phyloP scores from a whole-genome alignment of 768 basidiomycete species.

The Termitomyces sp. region DNA sequence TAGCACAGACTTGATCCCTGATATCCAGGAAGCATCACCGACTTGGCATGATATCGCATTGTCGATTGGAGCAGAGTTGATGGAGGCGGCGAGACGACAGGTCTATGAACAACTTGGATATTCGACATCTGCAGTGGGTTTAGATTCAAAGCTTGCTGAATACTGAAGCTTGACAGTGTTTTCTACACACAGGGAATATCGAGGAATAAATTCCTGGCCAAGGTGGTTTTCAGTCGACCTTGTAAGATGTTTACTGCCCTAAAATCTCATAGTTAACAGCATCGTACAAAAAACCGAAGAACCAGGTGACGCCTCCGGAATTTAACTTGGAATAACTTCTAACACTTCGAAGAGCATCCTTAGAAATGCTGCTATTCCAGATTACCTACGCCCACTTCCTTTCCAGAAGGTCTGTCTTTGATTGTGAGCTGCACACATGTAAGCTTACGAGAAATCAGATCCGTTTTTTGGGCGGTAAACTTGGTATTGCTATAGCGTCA shows the following conservation, averaged over 20 bases:
- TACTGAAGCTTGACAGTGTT: background rate
- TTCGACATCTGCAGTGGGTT: constrained; percentile 84
- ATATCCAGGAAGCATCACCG: constrained; percentile 19
- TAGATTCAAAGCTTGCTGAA: background rate
- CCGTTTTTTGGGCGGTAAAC: constrained; percentile 90
- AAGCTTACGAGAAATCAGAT: constrained; percentile 46
- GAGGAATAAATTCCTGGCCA: constrained; percentile 92
- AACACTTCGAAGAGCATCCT: constrained; percentile 62
- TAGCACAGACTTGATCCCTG: background rate
- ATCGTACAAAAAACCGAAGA: constrained; percentile 88
- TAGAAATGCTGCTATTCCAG: constrained; percentile 75
- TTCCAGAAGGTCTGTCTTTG: constrained; percentile 71
- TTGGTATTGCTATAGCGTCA: constrained; percentile 80
- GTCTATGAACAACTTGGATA: constrained; percentile 76
- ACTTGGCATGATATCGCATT: constrained; percentile 95
- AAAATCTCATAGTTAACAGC: constrained; percentile 62
- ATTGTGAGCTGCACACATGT: background rate
- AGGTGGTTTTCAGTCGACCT: constrained; percentile 42
- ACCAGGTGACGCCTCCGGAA: constrained; percentile 48
- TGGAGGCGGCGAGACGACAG: constrained; percentile 66
- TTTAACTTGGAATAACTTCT: background rate
- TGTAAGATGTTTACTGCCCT: constrained; percentile 1
- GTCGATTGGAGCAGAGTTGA: constrained; percentile 82
- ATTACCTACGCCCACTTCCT: constrained; percentile 77
- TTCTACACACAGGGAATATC: constrained; percentile 63